Evolutionary conservation across 495 filamentous ascomycete genomes (phyloP).

Genomic region (Penicillium robsamsonii): DNA sequence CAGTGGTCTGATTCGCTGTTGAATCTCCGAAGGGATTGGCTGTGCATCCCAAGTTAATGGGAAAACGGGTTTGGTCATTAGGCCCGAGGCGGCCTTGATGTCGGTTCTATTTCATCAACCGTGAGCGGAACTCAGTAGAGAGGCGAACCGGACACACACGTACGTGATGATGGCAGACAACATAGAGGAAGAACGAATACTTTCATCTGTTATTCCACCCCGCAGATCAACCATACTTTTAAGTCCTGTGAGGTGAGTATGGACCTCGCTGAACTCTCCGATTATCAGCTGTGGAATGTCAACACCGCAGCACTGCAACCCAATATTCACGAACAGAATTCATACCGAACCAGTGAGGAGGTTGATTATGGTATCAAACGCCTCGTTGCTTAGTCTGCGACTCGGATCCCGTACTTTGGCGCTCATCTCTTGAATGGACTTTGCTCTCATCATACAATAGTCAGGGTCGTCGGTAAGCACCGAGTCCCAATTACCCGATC

Average conservation of each 20-base stretch:
- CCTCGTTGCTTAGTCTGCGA: conserved; percentile 29
- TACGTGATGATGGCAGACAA: conserved; percentile 33
- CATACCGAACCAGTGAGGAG: conserved; percentile 35
- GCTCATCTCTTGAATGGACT: conserved; percentile 36
- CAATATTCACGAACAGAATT: conserved; percentile 1
- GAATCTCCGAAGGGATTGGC: conserved; percentile 26
- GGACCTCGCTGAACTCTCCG: conserved; percentile 34
- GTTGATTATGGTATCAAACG: conserved; percentile 38
- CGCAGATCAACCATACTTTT: conserved; percentile 38
- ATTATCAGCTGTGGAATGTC: conserved; percentile 28
- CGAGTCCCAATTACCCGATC: conserved; percentile 12
- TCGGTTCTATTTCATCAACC: conserved; percentile 25
- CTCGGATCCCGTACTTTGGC: conserved; percentile 30
- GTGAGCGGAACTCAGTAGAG: background rate
- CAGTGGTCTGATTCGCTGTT: conserved; percentile 28
- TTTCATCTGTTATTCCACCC: conserved; percentile 31
- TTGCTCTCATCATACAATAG: conserved; percentile 39
- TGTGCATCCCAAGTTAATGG: conserved; percentile 33
- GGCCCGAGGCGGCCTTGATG: conserved; percentile 35
- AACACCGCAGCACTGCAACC: background rate
- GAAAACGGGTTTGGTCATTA: conserved; percentile 39
- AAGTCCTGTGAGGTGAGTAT: conserved; percentile 35
- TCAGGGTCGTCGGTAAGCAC: conserved; percentile 26
- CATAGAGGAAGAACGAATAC: conserved; percentile 30
- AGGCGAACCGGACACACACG: background rate